Evolutionary conservation across 768 basidiomycete genomes (phyloP).

Genomic region (Termitomyces sp.): DNA sequence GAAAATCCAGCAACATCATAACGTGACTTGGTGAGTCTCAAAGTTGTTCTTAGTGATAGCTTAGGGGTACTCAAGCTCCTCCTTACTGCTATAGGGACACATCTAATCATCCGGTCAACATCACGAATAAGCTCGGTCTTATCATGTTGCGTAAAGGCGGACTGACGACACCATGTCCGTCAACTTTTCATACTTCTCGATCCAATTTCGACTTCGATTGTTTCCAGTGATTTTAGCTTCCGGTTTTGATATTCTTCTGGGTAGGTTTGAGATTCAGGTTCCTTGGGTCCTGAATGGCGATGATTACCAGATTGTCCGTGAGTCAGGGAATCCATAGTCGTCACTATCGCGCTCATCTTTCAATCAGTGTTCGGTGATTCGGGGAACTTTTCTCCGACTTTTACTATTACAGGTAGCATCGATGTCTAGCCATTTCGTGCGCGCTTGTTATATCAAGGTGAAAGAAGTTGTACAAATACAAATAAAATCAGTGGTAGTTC

Average conservation of each 20-base stretch:
- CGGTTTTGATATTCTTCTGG: slow-evolving; percentile 20
- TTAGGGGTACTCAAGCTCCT: slow-evolving; percentile 1
- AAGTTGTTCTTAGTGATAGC: slow-evolving; percentile 4
- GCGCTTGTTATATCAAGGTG: not conserved
- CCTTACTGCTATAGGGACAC: slow-evolving; percentile 18
- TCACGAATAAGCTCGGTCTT: slow-evolving; percentile 30
- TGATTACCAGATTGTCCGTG: slow-evolving; percentile 21
- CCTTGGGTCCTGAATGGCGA: slow-evolving; percentile 18
- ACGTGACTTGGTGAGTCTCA: slow-evolving; percentile 31
- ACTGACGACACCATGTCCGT: slow-evolving; percentile 18
- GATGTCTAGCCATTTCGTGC: not conserved
- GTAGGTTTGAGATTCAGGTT: slow-evolving; percentile 19
- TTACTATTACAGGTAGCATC: not conserved
- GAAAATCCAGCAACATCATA: slow-evolving; percentile 27
- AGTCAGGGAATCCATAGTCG: slow-evolving; percentile 4
- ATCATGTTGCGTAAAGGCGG: slow-evolving; percentile 26
- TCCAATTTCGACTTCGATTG: not conserved
- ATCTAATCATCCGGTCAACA: slow-evolving; percentile 24
- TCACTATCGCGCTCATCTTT: not conserved
- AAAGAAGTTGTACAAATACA: not conserved
- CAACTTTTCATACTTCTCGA: not conserved
- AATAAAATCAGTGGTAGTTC: not conserved
- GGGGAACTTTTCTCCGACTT: slow-evolving; percentile 29
- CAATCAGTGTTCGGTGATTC: slow-evolving; percentile 44
- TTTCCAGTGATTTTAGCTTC: slow-evolving; percentile 16